Conservation (phyloP, 2,329 filamentous ascomycete species). For the Botryosphaeria agaves region DNA sequence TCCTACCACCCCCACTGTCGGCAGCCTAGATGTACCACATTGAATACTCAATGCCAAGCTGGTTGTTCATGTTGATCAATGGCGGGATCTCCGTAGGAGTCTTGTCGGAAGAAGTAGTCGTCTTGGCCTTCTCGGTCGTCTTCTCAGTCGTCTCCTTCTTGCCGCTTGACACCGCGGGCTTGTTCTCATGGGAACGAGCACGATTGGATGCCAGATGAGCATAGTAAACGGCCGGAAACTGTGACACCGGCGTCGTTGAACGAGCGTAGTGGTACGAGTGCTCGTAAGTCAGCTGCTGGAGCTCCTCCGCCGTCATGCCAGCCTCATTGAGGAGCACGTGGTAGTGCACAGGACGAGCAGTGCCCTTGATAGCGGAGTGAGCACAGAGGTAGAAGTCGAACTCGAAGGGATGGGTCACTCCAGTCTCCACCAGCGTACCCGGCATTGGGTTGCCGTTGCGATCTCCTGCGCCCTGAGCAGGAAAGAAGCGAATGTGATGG, state of each 20-base stretch:
- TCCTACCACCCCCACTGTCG: too few relatives aligned
- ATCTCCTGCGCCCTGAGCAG: slow-evolving; percentile 44
- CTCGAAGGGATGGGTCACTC: slow-evolving; percentile 80
- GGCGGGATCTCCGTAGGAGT: slow-evolving; percentile 16
- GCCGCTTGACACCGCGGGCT: slow-evolving; percentile 8
- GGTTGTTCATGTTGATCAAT: slow-evolving; percentile 22
- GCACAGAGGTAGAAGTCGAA: slow-evolving; percentile 70
- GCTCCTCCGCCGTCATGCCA: slow-evolving; percentile 43
- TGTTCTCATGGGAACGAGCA: slow-evolving; percentile 55
- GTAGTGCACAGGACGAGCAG: slow-evolving; percentile 82
- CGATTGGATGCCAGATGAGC: slow-evolving; percentile 77
- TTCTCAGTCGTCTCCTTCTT: slow-evolving; percentile 4
- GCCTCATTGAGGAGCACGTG: slow-evolving; percentile 76
- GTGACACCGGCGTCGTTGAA: slow-evolving; percentile 79
- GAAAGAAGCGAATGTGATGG: slow-evolving; percentile 89
- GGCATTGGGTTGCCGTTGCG: slow-evolving; percentile 68
- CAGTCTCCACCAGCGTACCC: slow-evolving; percentile 72
- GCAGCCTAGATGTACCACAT: slow-evolving; percentile 32
- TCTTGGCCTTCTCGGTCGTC: slow-evolving; percentile 4
- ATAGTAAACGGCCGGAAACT: slow-evolving; percentile 86
- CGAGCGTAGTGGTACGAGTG: slow-evolving; percentile 89
- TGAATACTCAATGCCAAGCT: slow-evolving; percentile 19
- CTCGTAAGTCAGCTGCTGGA: slow-evolving; percentile 84
- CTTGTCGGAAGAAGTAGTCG: slow-evolving; percentile 11
- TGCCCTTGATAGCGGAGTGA: slow-evolving; percentile 78